Percentiles rank a stretch among this genome's conserved stretches.
Conservation (phyloP, 1,139 yeast species). For the Suhomyces kunorum region DNA sequence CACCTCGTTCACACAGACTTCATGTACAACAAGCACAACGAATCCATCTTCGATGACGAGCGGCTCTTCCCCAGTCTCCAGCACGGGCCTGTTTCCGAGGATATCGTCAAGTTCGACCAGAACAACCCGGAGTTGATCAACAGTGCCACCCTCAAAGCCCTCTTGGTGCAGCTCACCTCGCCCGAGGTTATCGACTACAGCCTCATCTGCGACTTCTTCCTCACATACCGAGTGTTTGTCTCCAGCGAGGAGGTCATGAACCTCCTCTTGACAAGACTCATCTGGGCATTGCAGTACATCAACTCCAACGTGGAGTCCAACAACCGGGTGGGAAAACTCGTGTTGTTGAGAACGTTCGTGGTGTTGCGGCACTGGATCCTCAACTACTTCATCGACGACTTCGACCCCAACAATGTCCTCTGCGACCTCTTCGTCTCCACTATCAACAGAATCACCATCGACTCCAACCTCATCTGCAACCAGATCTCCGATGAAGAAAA, state of each 20-base stretch:
- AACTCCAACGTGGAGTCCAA: conserved; percentile 35
- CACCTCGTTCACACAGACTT: conserved; percentile 24
- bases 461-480: conserved; percentile 31
- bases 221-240: conserved; percentile 76
- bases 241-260: conserved; percentile 58
- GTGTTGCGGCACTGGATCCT: conserved; percentile 86
- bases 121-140: conserved; percentile 36
- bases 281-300: conserved; percentile 66
- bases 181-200: conserved; percentile 79
- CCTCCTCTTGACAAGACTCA: conserved; percentile 61
- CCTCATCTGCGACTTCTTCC: conserved; percentile 78
- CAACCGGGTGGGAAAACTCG: conserved; percentile 61
- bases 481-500: conserved; percentile 6
- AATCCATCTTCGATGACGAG: conserved; percentile 44
- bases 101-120: conserved; percentile 40
- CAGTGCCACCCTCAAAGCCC: conserved; percentile 50
- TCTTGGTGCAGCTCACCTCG: conserved; percentile 74
- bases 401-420: conserved; percentile 46
- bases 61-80: conserved; percentile 37
- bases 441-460: conserved; percentile 47
- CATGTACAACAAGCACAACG: conserved; percentile 41
- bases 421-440: conserved; percentile 51
- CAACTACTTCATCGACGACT: conserved; percentile 74
- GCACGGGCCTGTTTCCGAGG: conserved; percentile 17
- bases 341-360: conserved; percentile 83